phyloP scores from a whole-genome alignment of 1,284 basidiomycete species.

The Leccinum pallidistipes region DNA sequence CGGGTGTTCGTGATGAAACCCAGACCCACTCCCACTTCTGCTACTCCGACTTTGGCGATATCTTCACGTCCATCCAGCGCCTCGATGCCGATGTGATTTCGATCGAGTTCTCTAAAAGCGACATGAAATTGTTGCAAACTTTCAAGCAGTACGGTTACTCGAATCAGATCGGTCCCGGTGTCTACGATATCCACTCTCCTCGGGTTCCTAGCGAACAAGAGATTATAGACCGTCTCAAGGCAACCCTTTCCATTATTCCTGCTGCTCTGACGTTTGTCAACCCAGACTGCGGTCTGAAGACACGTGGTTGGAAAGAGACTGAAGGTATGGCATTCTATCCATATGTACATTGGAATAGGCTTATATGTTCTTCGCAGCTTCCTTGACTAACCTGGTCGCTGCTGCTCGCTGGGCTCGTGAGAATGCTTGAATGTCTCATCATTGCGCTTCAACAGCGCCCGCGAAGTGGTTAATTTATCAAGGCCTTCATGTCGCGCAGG shows the following conservation, averaged over 20 bases:
- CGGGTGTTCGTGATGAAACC: conserved; percentile 88
- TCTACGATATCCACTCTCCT: conserved; percentile 99
- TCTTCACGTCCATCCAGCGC: conserved; percentile 96
- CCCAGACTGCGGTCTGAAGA: conserved; percentile 92
- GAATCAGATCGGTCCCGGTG: conserved; percentile 98
- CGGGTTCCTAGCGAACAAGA: conserved; percentile 94
- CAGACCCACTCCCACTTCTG: conserved; percentile 99
- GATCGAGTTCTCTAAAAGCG: conserved; percentile 97
- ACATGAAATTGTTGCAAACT: conserved; percentile 95
- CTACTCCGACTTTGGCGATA: conserved; percentile 96
- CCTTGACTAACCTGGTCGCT: conserved; percentile 86
- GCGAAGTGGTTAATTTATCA: conserved; percentile 48
- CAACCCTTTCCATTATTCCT: conserved; percentile 82
- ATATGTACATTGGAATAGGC: conserved; percentile 2
- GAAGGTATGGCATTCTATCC: conserved; percentile 47
- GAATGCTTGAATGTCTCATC: conserved; percentile 59
- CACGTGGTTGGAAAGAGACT: conserved; percentile 96
- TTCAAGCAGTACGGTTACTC: conserved; percentile 97
- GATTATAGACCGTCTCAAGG: conserved; percentile 90
- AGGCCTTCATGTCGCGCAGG: conserved; percentile 16
- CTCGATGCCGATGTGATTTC: conserved; percentile 99
- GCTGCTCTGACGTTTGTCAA: conserved; percentile 88
- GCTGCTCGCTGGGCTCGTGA: conserved; percentile 89
- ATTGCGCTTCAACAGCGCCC: conserved; percentile 91
- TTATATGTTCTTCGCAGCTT: conserved; percentile 41